Percentiles rank a stretch among this genome's conserved stretches.
These are phyloP conservation scores for Coix lacrymajobi DNA, from an alignment of 176 grass and related monocot species.

Conservation along the genomic window DNA sequence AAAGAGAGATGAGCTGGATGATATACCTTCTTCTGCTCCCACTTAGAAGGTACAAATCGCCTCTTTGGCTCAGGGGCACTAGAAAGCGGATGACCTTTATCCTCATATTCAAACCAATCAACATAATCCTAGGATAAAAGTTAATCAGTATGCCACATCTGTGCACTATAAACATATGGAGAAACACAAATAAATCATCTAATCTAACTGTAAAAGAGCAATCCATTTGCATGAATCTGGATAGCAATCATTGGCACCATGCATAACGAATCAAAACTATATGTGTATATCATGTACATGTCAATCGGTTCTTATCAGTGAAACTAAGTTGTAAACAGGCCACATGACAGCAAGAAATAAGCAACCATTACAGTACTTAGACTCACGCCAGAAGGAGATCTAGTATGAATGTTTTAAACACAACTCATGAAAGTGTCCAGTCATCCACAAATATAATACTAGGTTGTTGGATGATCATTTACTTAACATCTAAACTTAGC, in stretches of 20 bases:
- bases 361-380: not conserved
- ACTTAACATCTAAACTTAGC: not conserved
- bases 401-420: not conserved
- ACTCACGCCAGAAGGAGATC: not conserved
- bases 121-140: slow-evolving; percentile 70
- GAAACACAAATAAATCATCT: slow-evolving; percentile 11
- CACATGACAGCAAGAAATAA: not conserved
- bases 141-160: not conserved
- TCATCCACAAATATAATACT: not conserved
- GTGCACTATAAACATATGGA: slow-evolving; percentile 8
- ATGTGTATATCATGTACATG: not conserved
- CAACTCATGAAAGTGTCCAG: not conserved
- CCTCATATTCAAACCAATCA: slow-evolving; percentile 97
- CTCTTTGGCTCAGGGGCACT: slow-evolving; percentile 98
- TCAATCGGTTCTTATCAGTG: not conserved
- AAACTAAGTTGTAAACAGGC: not conserved
- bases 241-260: not conserved
- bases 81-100: slow-evolving; percentile 94
- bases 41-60: slow-evolving; percentile 93
- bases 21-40: slow-evolving; percentile 93
- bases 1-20: not conserved
- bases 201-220: not conserved
- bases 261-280: slow-evolving; percentile 4
- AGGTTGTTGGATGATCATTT: not conserved
- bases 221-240: slow-evolving; percentile 6